Evolutionary conservation across 1,284 basidiomycete genomes (phyloP), one percentile per base, ranked within the genome.

Genomic region (Schizophyllum amplum): DNA sequence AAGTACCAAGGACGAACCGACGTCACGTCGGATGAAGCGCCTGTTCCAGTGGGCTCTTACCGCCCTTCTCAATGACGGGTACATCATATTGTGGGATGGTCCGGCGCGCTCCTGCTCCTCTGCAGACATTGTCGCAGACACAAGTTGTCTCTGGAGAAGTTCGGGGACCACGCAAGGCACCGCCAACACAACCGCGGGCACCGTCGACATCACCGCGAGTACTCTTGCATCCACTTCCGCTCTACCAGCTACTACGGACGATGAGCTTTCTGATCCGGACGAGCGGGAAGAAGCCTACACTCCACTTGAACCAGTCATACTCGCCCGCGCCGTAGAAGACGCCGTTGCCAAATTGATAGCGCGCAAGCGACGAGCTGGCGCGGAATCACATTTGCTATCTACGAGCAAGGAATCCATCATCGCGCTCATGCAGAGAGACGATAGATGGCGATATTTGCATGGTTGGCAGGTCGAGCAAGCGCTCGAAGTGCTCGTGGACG

Each of bases 241-340:
- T 3, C 13, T 20, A 20, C 20, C 11, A 24, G 4, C 4, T 11
- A 9, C 20, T 5, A 20, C 11, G 13, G 72, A 71, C 15, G 75
- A 70, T 13, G 72, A 75, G 51, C 66, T 84, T 50, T 86, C 86
- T n/a, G 87, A 88, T 57, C 81, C 85, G 0, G 68, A 69, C 7
- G 58, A 68, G 0, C 68, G 75, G 50, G 86, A 90, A 62, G 84
- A 87, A 62, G 75, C 81, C 0, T 90, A 88, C 61, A 64, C 87
- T 13, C 73, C 85, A 1, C 72, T 89, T 20, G 83, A 80, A 7
- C 68, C 83, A 0, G 65, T 64, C 1, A 75, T 80, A 51, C 69
- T 90, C 26, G 74, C 76, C 0, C 62, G 62, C 5, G 67, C 76
- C 46, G 76, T 88, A 17, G 75, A 77, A 56, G 66, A 69, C 4